Percentiles rank a stretch among this genome's conserved stretches.
These are phyloP conservation scores for Fusarium algeriense DNA, from an alignment of 2,329 filamentous ascomycete species.

Conservation along the genomic window DNA sequence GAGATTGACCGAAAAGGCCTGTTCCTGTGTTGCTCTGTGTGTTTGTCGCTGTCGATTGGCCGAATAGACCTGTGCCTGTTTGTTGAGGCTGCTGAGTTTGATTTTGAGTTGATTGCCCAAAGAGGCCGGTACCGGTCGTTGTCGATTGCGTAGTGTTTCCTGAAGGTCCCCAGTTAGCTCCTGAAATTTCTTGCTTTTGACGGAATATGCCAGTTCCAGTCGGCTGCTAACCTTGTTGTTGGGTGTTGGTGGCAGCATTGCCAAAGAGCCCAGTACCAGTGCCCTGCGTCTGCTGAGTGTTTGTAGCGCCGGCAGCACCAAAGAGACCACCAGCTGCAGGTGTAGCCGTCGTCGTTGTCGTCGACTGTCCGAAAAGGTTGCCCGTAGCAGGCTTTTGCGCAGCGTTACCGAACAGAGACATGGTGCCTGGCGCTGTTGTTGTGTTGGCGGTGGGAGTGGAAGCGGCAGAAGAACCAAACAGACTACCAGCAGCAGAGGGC, in stretches of 20 bases:
- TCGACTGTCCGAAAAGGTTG: conserved; percentile 50
- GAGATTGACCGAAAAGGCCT: conserved; percentile 53
- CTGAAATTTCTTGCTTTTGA: conserved; percentile 22
- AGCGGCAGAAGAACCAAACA: conserved; percentile 53
- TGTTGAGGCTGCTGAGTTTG: conserved; percentile 40
- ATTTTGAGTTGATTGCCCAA: conserved; percentile 42
- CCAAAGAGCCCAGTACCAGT: conserved; percentile 51
- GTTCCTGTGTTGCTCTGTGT: conserved; percentile 43
- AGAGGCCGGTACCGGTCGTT: conserved; percentile 41
- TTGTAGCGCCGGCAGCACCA: conserved; percentile 44
- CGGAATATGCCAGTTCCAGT: conserved; percentile 27
- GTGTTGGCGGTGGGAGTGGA: conserved; percentile 44
- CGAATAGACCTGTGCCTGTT: conserved; percentile 49
- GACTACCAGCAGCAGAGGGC: conserved; percentile 52
- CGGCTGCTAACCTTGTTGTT: conserved; percentile 43
- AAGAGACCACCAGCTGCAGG: conserved; percentile 49
- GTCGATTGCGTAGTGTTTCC: conserved; percentile 26
- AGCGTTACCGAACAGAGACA: conserved; percentile 48
- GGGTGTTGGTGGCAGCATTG: conserved; percentile 36
- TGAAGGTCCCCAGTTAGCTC: conserved; percentile 42
- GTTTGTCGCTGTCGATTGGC: conserved; percentile 34
- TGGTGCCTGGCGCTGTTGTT: conserved; percentile 46
- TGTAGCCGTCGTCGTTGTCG: conserved; percentile 39
- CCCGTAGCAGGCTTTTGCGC: conserved; percentile 47
- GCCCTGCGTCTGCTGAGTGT: conserved; percentile 46